Conservation (phyloP, 768 basidiomycete species). For the Podaxis rugospora region DNA sequence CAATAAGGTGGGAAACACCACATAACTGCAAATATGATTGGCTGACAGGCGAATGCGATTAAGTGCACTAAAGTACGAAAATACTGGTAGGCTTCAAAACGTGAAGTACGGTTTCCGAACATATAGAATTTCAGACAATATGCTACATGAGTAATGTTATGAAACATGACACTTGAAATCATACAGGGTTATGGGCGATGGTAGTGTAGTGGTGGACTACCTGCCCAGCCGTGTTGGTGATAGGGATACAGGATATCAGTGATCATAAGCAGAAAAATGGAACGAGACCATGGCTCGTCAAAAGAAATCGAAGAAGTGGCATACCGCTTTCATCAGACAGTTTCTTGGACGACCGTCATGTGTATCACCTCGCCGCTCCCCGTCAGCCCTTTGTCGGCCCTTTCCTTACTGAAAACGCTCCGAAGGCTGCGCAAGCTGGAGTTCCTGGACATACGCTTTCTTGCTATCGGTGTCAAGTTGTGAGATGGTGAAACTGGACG, state of each 20-base stretch:
- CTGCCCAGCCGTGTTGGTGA: constrained; percentile 17
- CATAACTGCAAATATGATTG: background rate
- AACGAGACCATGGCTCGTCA: constrained; percentile 7
- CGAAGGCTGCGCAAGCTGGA: constrained; percentile 25
- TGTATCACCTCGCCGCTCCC: constrained; percentile 31
- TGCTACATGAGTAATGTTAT: constrained; percentile 13
- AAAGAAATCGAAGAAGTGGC: background rate
- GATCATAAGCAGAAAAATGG: constrained; percentile 1
- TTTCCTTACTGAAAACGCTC: constrained; percentile 23
- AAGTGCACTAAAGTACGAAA: background rate
- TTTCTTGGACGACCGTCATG: constrained; percentile 42
- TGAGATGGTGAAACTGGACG: constrained; percentile 16
- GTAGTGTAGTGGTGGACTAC: background rate
- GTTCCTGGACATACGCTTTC: constrained; percentile 17
- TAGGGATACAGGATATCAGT: background rate
- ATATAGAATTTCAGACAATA: constrained; percentile 1
- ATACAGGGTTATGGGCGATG: background rate
- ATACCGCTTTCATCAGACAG: constrained; percentile 16
- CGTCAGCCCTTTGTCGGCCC: constrained; percentile 14
- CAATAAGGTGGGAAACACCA: constrained; percentile 23
- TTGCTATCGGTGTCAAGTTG: constrained; percentile 7
- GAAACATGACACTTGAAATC: constrained; percentile 2
- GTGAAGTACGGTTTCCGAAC: background rate
- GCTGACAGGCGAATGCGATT: background rate
- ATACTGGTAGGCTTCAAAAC: background rate